Evolutionary conservation across 148 eudicot species (phyloP).

Genomic region (Fagopyrum tataricum): DNA sequence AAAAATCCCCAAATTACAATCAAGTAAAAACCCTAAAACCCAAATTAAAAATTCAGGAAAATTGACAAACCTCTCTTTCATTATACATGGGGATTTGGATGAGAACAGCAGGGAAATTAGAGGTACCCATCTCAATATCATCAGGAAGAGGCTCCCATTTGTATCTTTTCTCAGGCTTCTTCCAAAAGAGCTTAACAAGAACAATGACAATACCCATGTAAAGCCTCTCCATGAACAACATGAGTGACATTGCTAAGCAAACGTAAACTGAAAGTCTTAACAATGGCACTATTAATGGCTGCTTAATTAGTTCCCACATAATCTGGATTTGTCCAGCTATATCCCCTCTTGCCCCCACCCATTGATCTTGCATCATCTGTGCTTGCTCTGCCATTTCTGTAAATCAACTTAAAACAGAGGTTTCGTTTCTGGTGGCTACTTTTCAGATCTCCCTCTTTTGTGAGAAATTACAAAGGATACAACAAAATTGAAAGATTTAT

Average conservation of each 20-base stretch:
- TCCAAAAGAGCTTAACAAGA: conserved; percentile 65
- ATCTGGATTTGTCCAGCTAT: conserved; percentile 39
- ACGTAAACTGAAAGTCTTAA: conserved; percentile 35
- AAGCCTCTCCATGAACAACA: conserved; percentile 77
- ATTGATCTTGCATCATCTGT: conserved; percentile 37
- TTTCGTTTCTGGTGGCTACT: not conserved
- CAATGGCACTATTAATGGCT: conserved; percentile 70
- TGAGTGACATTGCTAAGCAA: conserved; percentile 56
- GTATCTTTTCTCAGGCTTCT: conserved; percentile 69
- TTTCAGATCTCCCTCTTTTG: not conserved
- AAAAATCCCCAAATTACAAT: not conserved
- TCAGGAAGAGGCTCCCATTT: conserved; percentile 53
- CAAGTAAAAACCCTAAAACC: not conserved
- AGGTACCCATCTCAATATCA: conserved; percentile 20
- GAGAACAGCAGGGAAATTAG: conserved; percentile 14
- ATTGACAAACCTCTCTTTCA: conserved; percentile 14
- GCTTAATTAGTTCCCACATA: conserved; percentile 64
- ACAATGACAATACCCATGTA: conserved; percentile 84
- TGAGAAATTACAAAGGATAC: not conserved
- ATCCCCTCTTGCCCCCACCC: conserved; percentile 46
- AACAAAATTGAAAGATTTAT: too few species aligned
- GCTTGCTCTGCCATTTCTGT: conserved; percentile 11
- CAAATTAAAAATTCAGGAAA: not conserved
- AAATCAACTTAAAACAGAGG: not conserved
- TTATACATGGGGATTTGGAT: conserved; percentile 24